Conservation (phyloP, 2,329 filamentous ascomycete genomes). For the Talaromyces albobiverticillius region DNA sequence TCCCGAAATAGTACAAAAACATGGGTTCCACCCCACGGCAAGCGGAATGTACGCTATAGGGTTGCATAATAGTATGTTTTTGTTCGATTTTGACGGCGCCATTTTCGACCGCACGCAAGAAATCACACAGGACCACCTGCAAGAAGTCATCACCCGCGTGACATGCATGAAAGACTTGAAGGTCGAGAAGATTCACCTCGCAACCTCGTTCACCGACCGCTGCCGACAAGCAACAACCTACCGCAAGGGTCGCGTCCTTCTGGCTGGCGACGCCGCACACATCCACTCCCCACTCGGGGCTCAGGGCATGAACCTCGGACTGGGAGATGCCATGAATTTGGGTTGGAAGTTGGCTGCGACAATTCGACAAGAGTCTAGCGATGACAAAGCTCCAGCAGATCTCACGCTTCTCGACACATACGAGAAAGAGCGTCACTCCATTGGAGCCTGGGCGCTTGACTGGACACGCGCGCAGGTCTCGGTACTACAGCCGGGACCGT, state of each 20-base stretch:
- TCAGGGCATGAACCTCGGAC: slow-evolving; percentile 29
- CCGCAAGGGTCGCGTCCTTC: slow-evolving; percentile 20
- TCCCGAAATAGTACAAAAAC: slow-evolving; percentile 8
- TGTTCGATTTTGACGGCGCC: slow-evolving; percentile 7
- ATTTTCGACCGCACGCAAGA: slow-evolving; percentile 6
- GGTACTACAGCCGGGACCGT: slow-evolving; percentile 28
- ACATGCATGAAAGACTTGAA: slow-evolving; percentile 2
- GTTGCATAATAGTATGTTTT: slow-evolving; percentile 4
- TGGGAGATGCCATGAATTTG: slow-evolving; percentile 58
- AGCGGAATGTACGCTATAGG: slow-evolving; percentile 12
- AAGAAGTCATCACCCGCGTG: slow-evolving; percentile 6
- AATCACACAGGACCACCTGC: slow-evolving; percentile 8
- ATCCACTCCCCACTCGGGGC: slow-evolving; percentile 20
- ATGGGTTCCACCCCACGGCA: slow-evolving; percentile 4
- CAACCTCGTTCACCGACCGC: slow-evolving; percentile 11
- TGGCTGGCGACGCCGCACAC: slow-evolving; percentile 20
- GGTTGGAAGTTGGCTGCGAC: slow-evolving; percentile 55
- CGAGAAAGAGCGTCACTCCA: slow-evolving; percentile 43
- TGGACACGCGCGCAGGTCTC: slow-evolving; percentile 39
- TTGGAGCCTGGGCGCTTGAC: slow-evolving; percentile 30
- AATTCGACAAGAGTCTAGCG: slow-evolving; percentile 36
- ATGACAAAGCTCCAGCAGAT: slow-evolving; percentile 33
- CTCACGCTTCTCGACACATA: slow-evolving; percentile 44
- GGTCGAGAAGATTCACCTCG: background rate
- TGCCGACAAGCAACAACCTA: slow-evolving; percentile 8